Evolutionary conservation across 2,329 filamentous ascomycete species (phyloP).

Genomic region (Phialophora macrospora): DNA sequence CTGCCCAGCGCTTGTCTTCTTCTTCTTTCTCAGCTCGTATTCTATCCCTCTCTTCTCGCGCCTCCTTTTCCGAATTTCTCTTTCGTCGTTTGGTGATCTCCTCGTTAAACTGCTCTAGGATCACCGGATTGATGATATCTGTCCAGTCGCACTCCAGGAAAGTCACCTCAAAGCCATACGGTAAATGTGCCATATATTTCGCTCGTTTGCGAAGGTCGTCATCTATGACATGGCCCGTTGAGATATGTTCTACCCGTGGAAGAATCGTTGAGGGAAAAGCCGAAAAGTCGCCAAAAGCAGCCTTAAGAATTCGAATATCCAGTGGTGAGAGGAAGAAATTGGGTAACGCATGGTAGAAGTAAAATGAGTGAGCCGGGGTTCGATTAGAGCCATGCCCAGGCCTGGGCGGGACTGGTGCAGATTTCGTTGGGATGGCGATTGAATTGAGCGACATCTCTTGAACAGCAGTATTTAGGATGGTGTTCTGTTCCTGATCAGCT

Average conservation of each 20-base stretch:
- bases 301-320: constrained; percentile 89
- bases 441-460: constrained; percentile 39
- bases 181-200: constrained; percentile 85
- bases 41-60: constrained; percentile 83
- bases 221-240: constrained; percentile 84
- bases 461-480: constrained; percentile 39
- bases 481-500: constrained; percentile 26
- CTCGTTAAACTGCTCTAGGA: constrained; percentile 73
- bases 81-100: constrained; percentile 79
- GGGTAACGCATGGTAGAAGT: constrained; percentile 84
- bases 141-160: constrained; percentile 96
- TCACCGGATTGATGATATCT: constrained; percentile 76
- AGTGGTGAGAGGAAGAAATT: constrained; percentile 89
- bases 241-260: constrained; percentile 86
- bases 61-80: constrained; percentile 79
- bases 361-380: constrained; percentile 52
- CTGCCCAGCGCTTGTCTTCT: constrained; percentile 69
- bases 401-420: constrained; percentile 11
- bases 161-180: constrained; percentile 85
- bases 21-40: constrained; percentile 80
- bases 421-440: constrained; percentile 31
- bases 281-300: constrained; percentile 82
- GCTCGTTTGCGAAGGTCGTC: constrained; percentile 80
- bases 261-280: constrained; percentile 83
- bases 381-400: constrained; percentile 14